phyloP scores from a whole-genome alignment of 306 rosid species.

The Fragaria iinumae region DNA sequence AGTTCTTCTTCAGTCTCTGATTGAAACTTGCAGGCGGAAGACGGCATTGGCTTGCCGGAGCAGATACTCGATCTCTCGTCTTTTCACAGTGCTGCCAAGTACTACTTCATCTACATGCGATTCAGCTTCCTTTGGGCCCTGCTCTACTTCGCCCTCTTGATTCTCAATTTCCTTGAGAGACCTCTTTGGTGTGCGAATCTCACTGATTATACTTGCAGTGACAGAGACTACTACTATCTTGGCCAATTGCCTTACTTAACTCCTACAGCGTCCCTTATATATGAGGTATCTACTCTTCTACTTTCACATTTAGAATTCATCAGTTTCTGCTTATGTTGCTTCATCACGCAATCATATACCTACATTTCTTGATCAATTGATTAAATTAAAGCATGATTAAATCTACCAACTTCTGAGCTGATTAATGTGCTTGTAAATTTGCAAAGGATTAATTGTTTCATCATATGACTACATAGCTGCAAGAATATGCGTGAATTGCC shows the following conservation, averaged over 20 bases:
- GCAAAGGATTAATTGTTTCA: too few relatives aligned
- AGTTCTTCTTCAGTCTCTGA: too few relatives aligned
- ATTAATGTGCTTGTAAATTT: background rate
- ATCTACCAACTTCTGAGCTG: background rate
- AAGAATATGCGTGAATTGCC: too few relatives aligned
- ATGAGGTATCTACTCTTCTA: constrained; percentile 43
- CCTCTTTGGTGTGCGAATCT: constrained; percentile 83
- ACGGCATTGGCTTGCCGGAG: constrained; percentile 90
- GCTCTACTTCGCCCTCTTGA: constrained; percentile 62
- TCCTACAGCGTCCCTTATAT: constrained; percentile 58
- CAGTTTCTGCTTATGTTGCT: too few relatives aligned
- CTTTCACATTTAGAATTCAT: too few relatives aligned
- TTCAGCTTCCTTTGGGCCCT: constrained; percentile 63
- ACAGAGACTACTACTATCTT: constrained; percentile 83
- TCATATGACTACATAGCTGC: too few relatives aligned
- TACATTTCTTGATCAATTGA: too few relatives aligned
- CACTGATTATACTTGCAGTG: constrained; percentile 49
- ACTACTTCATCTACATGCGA: constrained; percentile 56
- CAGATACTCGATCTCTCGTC: constrained; percentile 68
- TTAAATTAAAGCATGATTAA: too few relatives aligned
- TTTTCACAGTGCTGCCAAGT: constrained; percentile 65
- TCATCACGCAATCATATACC: too few relatives aligned
- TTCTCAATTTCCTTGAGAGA: constrained; percentile 87
- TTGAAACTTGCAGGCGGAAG: constrained; percentile 76
- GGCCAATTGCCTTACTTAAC: constrained; percentile 90